Base-by-base conservation (phyloP, 2,329 filamentous ascomycete species). In the Madurella fahalii region DNA sequence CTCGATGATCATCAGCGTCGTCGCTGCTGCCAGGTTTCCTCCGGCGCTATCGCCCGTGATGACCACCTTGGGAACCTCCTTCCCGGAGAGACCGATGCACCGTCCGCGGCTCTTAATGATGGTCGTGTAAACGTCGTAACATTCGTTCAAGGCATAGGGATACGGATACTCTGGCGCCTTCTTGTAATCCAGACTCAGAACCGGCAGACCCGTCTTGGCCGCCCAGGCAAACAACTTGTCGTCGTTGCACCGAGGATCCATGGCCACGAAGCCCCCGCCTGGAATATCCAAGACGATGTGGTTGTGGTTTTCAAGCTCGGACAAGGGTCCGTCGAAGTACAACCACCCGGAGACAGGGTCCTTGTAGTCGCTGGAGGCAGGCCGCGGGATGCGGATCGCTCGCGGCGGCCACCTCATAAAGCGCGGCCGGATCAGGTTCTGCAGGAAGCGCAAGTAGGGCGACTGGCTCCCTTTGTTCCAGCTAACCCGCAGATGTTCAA, bases 171-270 rank as follows among this genome's bases (percentile, higher is more conserved):
- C 90, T 0, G 90, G 90, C 0, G 90, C 90, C 67, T 94, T 94
- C 62, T 81, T 83, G 72, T 99, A 99, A 67, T 99, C 91, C 55
- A 99, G 72, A 64, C 93, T 96, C 53, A 99, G 73, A 5, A 99
- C 81, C 0, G 94, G 93, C n/a, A 96, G 70, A 0, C 91, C 90
- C 0, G 89, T 89, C 69, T 89, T 92, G 15, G 87, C 88, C 0
- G 94, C 90, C 94, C 94, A 99, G 2, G 89, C 85, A 63, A 96
- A 83, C 16, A 99, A 77, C 71, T 95, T 95, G 70, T 99, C 94
- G 67, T 99, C 94, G 64, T 95, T 91, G 64, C 87, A 89, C 45
- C 94, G 79, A n/a, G 94, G 94, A 55, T 90, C 85, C 94, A 99
- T 99, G 16, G 94, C 92, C 12, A 99, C 92, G 61, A 95, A 99